Evolutionary conservation across 495 filamentous ascomycete species (phyloP), one percentile per base, ranked within the genome.

Genomic region (Aspergillus taichungensis): DNA sequence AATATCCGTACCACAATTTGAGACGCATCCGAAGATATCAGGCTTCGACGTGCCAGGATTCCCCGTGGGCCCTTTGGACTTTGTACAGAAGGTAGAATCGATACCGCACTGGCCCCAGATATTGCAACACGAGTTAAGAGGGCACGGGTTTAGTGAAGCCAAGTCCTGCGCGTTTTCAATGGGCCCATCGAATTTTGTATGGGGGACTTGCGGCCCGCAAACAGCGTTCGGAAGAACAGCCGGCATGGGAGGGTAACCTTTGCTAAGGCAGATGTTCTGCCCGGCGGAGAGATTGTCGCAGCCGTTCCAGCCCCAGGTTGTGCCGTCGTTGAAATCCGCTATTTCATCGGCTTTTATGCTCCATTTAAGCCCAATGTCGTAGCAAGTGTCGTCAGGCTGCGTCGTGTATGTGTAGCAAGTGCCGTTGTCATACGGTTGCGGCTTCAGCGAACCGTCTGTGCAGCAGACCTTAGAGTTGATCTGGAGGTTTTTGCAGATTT

Each of bases 271-370:
- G 10, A 47, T 47, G 13, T 11, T 18, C 27, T 31, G 24, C 3
- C 27, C 10, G 6, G 38, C 50, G 18, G 1, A 75, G 43, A 9
- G 35, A 18, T 6, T 42, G 39, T 49, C 40, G 24, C 75, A 77
- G 30, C 68, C 71, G 11, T 28, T 46, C 70, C 71, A 77, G 28
- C 60, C 72, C 68, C 72, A 76, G 5, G 48, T 64, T 2, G 45
- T 47, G 12, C 55, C 31, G 8, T 51, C 50, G 53, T 71, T 71
- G 51, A 54, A 63, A 6, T 40, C 44, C 10, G 59, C 42, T 5
- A 71, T 37, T 1, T 69, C 58, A 8, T 47, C 42, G 0, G 43
- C 37, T 11, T 64, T 64, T 5, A 77, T 18, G 29, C 53, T 45
- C 48, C 62, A 34, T 1, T 42, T 37, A 0, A 50, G 56, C n/a